A percentile compares a stretch with the other conserved stretches of the same genome.
These are phyloP conservation scores for Peniophora sp. DNA, from an alignment of 1,284 basidiomycete species.

Conservation along the genomic window DNA sequence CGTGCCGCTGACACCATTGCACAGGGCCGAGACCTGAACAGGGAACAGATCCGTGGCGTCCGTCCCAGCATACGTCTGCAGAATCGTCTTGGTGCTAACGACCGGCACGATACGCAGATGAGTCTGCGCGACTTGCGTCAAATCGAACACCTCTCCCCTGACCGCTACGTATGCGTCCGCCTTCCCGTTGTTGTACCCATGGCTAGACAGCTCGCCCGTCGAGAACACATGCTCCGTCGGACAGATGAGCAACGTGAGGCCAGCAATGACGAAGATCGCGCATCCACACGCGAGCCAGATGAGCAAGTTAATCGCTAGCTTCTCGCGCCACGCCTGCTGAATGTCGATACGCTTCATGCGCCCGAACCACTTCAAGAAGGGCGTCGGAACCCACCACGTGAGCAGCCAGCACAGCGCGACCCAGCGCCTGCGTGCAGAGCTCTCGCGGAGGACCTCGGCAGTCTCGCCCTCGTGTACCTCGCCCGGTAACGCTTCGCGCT, in stretches of 20 bases:
- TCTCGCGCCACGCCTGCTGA: conserved; percentile 96
- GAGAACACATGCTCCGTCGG: conserved; percentile 92
- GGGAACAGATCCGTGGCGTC: conserved; percentile 83
- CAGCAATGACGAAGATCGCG: conserved; percentile 89
- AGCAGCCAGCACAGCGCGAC: conserved; percentile 84
- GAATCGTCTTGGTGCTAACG: conserved; percentile 65
- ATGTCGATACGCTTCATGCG: conserved; percentile 94
- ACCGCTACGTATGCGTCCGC: conserved; percentile 78
- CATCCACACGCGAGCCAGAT: conserved; percentile 92
- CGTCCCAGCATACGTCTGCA: conserved; percentile 74
- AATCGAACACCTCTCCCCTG: conserved; percentile 90
- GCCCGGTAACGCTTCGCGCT: conserved; percentile 76
- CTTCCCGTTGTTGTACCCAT: conserved; percentile 57
- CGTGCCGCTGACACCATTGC: conserved; percentile 76
- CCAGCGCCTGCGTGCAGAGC: conserved; percentile 79
- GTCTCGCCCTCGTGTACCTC: conserved; percentile 82
- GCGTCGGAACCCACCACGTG: conserved; percentile 86
- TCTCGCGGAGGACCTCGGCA: conserved; percentile 80
- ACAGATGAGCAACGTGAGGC: conserved; percentile 87
- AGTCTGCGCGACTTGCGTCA: conserved; percentile 48
- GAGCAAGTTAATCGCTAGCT: conserved; percentile 90
- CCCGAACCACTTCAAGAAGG: conserved; percentile 63
- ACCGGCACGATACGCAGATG: conserved; percentile 72
- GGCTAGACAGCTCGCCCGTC: conserved; percentile 64
- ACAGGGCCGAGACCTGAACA: conserved; percentile 94